Evolutionary conservation across 2,329 filamentous ascomycete species (phyloP), one percentile per base, ranked within the genome.

Genomic region (Allantophomopsis cytisporea): DNA sequence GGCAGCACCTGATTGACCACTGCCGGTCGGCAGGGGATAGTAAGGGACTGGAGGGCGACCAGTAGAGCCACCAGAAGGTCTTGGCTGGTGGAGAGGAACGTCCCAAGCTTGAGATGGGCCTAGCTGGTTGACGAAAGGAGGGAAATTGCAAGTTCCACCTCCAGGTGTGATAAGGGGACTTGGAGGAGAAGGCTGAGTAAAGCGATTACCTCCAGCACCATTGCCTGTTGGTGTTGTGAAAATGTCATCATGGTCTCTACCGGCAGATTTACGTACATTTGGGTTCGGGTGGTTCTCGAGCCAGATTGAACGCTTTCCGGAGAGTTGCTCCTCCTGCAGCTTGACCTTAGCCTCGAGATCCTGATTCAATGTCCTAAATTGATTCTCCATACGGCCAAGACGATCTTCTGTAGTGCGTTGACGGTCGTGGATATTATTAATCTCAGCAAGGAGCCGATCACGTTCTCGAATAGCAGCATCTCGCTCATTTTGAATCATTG

Each of bases 231-330:
- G 49, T 2, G 50, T 46, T 14, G 20, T 36, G 30, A 50, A 49
- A 5, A 47, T 42, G 37, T 53, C 47, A 4, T 36, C 41, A n/a
- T 43, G 23, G 16, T 39, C 28, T n/a, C 18, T 39, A 36, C 45
- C 47, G 3, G 40, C 38, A 30, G 39, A 35, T 15, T 44, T 37
- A 12, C 41, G 41, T 2, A 42, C 41, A 28, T 39, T 43, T 4
- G 47, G 45, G 6, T 31, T 32, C 0, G 45, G 45, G 21, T 51
- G 41, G 2, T 40, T 30, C 5, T 47, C 46, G 18, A 50, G 31
- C 51, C 51, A 54, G 4, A 50, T 21, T 12, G 45, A 43, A 12
- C 47, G 40, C 39, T 50, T 51, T 2, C 43, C 44, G 7, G 31
- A 20, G 2, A 44, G 28, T 23, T 49, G 43, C 4, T 46, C 40